Base-by-base conservation (phyloP, 2,329 filamentous ascomycete species). In the Graphiopsis chlorocephala region DNA sequence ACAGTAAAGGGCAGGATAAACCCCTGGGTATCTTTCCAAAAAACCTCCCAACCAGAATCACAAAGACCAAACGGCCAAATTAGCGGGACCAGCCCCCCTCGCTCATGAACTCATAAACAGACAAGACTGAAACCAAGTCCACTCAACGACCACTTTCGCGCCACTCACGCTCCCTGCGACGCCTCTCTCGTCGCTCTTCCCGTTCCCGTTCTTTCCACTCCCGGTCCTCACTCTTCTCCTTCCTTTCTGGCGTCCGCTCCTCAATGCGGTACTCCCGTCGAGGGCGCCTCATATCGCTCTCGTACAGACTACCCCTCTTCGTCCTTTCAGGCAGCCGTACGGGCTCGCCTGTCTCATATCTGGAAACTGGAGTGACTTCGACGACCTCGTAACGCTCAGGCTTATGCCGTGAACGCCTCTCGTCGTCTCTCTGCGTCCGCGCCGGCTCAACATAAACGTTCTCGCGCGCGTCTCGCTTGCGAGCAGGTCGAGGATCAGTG, bases 401-500 rank as follows among this genome's bases (percentile, higher is more conserved):
- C 52, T 65, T 59, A 12, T 61, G 61, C 38, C 52, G 33, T 23
- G 52, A 48, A 6, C 35, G 26, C 26, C 45, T 65, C 61, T 64
- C 61, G 35, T 55, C 50, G 12, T 62, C 59, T n/a, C 45, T 47
- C 10, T 55, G 64, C 33, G 52, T 47, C 8, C 61, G 29, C 12
- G 63, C 63, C 2, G 69, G 67, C 65, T 70, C 65, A 33, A 71
- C 63, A 25, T 65, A 48, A 20, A 64, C 64, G 28, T 65, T 47
- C 17, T 33, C 42, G 29, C 52, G 47, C 23, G 29, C 72, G 64
- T 53, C 76, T 72, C 65, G 75, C 73, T 45, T 77, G 60, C 70
- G 76, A 75, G 70, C 76, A 71, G 2, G 75, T 73, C 61, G 69
- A 68, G 23, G 68, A 67, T 55, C 74, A 72, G 58, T 70, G 73